These are phyloP conservation scores for Aphanocladium album DNA, from an alignment of 2,329 filamentous ascomycete genomes.

Conservation along the genomic window DNA sequence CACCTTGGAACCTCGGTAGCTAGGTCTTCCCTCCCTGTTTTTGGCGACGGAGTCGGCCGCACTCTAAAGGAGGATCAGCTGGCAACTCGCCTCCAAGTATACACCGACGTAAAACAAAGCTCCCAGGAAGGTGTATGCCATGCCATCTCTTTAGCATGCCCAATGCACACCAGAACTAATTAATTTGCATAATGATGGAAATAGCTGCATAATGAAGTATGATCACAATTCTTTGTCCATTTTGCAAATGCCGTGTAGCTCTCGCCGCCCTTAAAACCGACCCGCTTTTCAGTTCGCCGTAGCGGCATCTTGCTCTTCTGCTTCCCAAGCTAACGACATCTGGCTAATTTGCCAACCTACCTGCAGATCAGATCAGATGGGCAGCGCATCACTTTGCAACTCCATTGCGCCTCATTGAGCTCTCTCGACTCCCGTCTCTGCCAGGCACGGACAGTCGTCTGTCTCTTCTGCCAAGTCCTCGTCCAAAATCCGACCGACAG, in stretches of 20 bases:
- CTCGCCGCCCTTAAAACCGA: not conserved
- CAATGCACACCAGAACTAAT: no score
- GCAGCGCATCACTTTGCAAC: constrained; percentile 8
- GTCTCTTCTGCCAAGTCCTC: not conserved
- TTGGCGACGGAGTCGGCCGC: not conserved
- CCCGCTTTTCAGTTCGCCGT: constrained; percentile 9
- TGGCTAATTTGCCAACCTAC: constrained; percentile 11
- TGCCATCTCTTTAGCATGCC: no score
- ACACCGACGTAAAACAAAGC: no score
- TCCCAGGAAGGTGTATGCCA: no score
- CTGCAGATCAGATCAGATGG: constrained; percentile 6
- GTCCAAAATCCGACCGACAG: not conserved
- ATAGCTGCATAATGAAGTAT: not conserved
- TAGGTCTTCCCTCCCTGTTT: not conserved
- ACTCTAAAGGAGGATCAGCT: not conserved
- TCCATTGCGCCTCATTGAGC: constrained; percentile 5
- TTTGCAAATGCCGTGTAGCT: not conserved
- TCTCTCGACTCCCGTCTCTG: not conserved
- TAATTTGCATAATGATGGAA: not conserved
- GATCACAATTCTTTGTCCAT: not conserved
- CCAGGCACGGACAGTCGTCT: not conserved
- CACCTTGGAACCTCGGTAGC: not conserved
- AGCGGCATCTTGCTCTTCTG: constrained; percentile 3
- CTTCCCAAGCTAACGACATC: constrained; percentile 6
- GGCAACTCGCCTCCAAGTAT: no score